Evolutionary conservation across 73 alveolate genomes (phyloP), one percentile per base, ranked within the genome.

Genomic region (Tetrahymena elliotti): DNA sequence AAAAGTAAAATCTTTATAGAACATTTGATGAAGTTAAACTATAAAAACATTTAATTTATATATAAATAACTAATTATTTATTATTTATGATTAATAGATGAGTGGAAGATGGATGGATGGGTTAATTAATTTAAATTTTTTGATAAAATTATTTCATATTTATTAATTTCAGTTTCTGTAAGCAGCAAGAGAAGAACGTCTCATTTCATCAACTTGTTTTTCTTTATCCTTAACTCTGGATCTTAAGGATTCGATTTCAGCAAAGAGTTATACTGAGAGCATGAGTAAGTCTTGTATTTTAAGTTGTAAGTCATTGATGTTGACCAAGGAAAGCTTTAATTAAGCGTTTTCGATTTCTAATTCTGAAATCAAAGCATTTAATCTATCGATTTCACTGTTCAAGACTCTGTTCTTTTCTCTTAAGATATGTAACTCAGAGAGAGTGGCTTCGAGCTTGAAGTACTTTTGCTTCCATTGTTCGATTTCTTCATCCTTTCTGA

Each of bases 401-500:
- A 68, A 68, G 38, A 68, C 88, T 68, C 88, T 68, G 88, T 68
- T 68, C 88, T 68, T 68, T 68, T 68, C 88, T 68, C 88, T 68
- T 68, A 68, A 68, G 88, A 68, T 68, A 11, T 68, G 88, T 12
- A 68, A 31, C n/a, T 68, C 88, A 68, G 88, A 68, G 18, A 68
- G 88, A 68, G 88, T 68, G 33, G 88, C 88, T 68, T 68, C 88
- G 88, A 68, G 88, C 20, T 68, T 68, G 38, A 68, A 68, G 88
- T 68, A 68, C 88, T 68, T 68, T 68, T 68, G 88, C 38, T 68
- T 68, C 88, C 88, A 68, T 68, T 68, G 88, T 68, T 68, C 88
- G 88, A 68, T 68, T 68, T 68, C 88, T 68, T 68, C 88, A 68
- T 68, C 88, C 88, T 68, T 68, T 68, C 88, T 68, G 88, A 68